Conservation (phyloP, 2,329 filamentous ascomycete genomes). For the Pezicula carpinea region DNA sequence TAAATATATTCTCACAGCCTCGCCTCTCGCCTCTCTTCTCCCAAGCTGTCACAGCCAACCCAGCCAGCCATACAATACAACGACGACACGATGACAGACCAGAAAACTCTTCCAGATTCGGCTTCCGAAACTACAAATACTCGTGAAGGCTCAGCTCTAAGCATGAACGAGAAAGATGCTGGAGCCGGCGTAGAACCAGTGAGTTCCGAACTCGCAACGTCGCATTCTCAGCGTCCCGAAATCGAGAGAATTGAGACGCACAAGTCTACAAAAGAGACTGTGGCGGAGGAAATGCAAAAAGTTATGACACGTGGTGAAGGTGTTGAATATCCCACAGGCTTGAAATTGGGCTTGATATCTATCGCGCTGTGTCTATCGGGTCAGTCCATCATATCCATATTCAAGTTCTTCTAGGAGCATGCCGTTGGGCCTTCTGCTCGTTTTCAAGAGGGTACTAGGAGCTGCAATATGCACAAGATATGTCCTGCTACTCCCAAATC, state of each 20-base stretch:
- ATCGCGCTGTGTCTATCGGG: constrained; percentile 22
- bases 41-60: neutral
- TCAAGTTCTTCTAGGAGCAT: too few species aligned
- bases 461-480: too few species aligned
- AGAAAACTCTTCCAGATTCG: constrained; percentile 12
- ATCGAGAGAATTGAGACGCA: constrained; percentile 2
- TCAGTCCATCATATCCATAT: too few species aligned
- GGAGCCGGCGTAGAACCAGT: constrained; percentile 5
- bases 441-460: too few species aligned
- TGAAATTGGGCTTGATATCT: constrained; percentile 21
- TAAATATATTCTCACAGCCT: too few species aligned
- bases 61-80: neutral
- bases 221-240: constrained; percentile 2
- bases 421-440: too few species aligned
- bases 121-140: constrained; percentile 15
- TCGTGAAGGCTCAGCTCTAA: constrained; percentile 11
- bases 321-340: constrained; percentile 25
- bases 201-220: constrained; percentile 6
- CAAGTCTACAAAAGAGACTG: constrained; percentile 8
- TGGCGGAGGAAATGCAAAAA: constrained; percentile 14
- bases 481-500: too few species aligned
- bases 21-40: neutral
- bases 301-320: constrained; percentile 25
- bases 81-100: constrained; percentile 3
- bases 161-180: constrained; percentile 13